These are phyloP conservation scores for Encephalitozoon romaleae DNA, from an alignment of 371 early-diverging fungal genomes.

Conservation along the genomic window DNA sequence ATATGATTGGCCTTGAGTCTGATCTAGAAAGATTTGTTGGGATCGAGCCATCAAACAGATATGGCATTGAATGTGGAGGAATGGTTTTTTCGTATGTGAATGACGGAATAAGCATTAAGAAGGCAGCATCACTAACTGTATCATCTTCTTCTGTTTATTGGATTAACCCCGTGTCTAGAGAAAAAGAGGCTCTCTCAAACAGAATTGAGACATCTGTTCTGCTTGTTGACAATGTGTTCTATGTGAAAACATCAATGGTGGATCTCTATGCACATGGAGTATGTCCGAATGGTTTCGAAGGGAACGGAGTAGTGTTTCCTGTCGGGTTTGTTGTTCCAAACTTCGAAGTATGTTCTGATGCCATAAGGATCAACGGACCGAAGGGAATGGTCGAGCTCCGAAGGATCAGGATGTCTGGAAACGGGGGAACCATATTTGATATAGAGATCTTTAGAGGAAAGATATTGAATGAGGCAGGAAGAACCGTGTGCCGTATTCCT, in stretches of 20 bases:
- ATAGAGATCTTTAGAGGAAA: background rate
- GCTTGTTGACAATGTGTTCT: background rate
- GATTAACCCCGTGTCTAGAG: background rate
- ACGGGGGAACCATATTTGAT: background rate
- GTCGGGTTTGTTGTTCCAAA: background rate
- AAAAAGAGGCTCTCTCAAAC: background rate
- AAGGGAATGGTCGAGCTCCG: background rate
- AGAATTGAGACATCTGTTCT: background rate
- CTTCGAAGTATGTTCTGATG: constrained; percentile 3
- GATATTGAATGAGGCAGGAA: background rate
- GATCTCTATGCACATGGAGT: background rate
- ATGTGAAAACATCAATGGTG: constrained; percentile 4
- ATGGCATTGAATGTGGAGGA: background rate
- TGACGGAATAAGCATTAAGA: background rate
- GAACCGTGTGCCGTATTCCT: background rate
- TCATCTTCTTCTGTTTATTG: background rate
- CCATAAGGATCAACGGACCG: background rate
- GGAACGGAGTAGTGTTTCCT: background rate
- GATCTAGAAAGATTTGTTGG: background rate
- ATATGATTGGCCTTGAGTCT: background rate
- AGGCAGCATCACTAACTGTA: background rate
- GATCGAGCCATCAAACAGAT: background rate
- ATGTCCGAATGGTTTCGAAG: background rate
- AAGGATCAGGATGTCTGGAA: background rate
- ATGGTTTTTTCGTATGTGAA: background rate